Conservation (phyloP, 208 protist species). For the Crithidia fasciculata region DNA sequence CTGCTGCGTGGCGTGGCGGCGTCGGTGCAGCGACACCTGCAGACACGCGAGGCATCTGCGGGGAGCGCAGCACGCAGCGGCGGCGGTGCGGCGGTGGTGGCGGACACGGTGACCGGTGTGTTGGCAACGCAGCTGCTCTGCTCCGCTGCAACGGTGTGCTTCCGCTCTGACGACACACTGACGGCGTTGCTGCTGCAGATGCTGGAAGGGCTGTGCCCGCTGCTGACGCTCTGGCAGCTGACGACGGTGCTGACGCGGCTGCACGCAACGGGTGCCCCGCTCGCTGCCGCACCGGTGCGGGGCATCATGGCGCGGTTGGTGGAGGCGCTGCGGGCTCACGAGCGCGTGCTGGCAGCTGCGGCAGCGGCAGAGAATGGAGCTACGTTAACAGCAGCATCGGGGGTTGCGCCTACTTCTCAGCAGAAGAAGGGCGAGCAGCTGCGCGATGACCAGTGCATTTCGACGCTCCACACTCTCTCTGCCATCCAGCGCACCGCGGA, state of each 20-base stretch:
- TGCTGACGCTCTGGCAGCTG: slow-evolving; percentile 39
- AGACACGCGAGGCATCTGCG: not conserved
- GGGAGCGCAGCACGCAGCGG: not conserved
- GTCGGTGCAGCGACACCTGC: slow-evolving; percentile 15
- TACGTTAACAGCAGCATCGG: not conserved
- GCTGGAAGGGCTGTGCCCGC: slow-evolving; percentile 34
- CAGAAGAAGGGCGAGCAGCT: not conserved
- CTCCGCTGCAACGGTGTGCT: slow-evolving; percentile 49
- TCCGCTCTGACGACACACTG: slow-evolving; percentile 46
- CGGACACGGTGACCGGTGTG: slow-evolving; percentile 26
- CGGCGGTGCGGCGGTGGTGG: not conserved
- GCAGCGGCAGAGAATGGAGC: not conserved
- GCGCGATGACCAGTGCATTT: slow-evolving; percentile 17
- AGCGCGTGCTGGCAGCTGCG: not conserved
- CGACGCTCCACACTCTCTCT: slow-evolving; percentile 23
- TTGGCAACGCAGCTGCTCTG: slow-evolving; percentile 49
- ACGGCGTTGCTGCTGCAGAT: slow-evolving; percentile 50
- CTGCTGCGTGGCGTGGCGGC: slow-evolving; percentile 46
- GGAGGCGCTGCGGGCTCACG: slow-evolving; percentile 13
- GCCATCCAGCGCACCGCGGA: slow-evolving; percentile 21
- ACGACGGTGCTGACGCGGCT: slow-evolving; percentile 33
- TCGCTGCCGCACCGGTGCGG: slow-evolving; percentile 18
- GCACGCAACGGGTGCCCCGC: slow-evolving; percentile 32
- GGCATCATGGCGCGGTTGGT: slow-evolving; percentile 37
- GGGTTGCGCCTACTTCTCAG: not conserved